Evolutionary conservation across 306 rosid species (phyloP), one percentile per base, ranked within the genome.

Genomic region (Citrullus colocynthis): DNA sequence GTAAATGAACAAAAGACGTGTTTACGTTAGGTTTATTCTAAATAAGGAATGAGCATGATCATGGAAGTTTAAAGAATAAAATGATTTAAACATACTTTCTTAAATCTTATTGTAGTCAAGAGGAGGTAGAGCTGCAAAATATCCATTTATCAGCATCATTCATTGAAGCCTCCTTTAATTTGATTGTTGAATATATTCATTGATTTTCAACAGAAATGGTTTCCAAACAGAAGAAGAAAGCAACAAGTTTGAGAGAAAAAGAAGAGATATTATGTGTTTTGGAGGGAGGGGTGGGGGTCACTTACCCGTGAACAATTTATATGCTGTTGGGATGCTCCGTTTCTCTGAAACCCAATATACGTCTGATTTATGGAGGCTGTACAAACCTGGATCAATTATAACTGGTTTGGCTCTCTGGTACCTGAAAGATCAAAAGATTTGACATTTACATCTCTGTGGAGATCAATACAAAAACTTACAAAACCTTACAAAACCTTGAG

Each of bases 311-410:
- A 86, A 91, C 41, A 91, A 85, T 82, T 60, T 89, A 84, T 89
- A 91, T 8, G 91, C 90, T n/a, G 94, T 75, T 75, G 97, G 97
- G 63, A 91, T 82, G 9, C 85, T 82, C 80, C 97, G 83, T 78
- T 83, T 85, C 84, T 91, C 90, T 20, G 91, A 74, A 44, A 83
- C 88, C 95, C 95, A 89, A 85, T 87, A 89, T 16, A 91, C 91
- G 36, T 91, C 95, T 20, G 92, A 85, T 87, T 91, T 88, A 41
- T 80, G 82, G 80, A 77, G 51, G 81, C 88, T 88, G 74, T 91
- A 89, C 61, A 91, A 82, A 51, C 93, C 97, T 9, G 96, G 96
- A 84, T 91, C 96, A 62, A 91, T 80, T 82, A 91, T 91, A 55
- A 91, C 85, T 0, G 97, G 97, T 76, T 82, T 91, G 74, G 93